Conservation (phyloP, 805 yeast genomes). For the Starmera caribaea region DNA sequence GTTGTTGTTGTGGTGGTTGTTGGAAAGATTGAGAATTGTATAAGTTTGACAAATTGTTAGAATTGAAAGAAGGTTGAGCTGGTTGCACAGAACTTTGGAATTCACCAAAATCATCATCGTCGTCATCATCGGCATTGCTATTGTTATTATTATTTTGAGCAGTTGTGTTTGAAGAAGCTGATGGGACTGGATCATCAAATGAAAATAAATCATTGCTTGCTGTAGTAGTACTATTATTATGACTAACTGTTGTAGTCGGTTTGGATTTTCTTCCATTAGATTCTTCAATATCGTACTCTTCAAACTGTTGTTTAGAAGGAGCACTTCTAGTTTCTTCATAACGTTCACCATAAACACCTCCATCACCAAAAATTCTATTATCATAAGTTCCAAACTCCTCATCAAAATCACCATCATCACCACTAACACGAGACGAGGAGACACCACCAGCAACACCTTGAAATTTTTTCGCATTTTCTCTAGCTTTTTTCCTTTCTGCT, state of each 20-base stretch:
- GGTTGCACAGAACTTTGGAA: conserved; percentile 53
- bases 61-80: conserved; percentile 6
- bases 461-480: conserved; percentile 74
- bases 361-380: conserved; percentile 57
- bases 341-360: conserved; percentile 60
- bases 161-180: conserved; percentile 1
- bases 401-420: conserved; percentile 32
- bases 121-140: conserved; percentile 30
- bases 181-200: conserved; percentile 25
- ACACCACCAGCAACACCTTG: conserved; percentile 68
- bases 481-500: conserved; percentile 83
- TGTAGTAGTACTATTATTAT: conserved; percentile 24
- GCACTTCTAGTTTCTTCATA: conserved; percentile 48
- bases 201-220: conserved; percentile 36
- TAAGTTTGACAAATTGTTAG: conserved; percentile 23
- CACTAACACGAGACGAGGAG: conserved; percentile 23
- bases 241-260: conserved; percentile 20
- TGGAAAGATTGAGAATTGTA: conserved; percentile 17
- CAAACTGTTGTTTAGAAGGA: conserved; percentile 35
- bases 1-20: conserved; percentile 12
- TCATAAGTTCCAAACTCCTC: conserved; percentile 37
- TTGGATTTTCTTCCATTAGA: conserved; percentile 18
- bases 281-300: conserved; percentile 50
- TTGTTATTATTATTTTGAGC: conserved; percentile 14
- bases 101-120: conserved; percentile 73